Conservation (phyloP, 768 basidiomycete genomes). For the Suillus spraguei region DNA sequence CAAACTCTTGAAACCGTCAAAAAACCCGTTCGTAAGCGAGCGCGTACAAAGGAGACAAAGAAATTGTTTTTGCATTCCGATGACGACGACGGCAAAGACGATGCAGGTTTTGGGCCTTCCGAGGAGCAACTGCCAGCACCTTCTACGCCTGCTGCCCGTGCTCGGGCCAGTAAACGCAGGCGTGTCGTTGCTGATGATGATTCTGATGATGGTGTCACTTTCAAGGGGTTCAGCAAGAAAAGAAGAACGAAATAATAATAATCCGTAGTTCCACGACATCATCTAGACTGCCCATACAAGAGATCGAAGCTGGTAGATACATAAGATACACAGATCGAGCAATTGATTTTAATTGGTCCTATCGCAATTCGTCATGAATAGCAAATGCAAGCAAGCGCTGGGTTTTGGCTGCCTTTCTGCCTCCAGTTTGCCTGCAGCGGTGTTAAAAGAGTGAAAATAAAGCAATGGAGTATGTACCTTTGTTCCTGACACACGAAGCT, state of each 20-base stretch:
- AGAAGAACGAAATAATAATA: slow-evolving; percentile 19
- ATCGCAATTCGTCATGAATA: slow-evolving; percentile 67
- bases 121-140: neutral
- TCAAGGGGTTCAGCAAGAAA: slow-evolving; percentile 59
- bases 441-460: slow-evolving; percentile 6
- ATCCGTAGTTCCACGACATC: neutral
- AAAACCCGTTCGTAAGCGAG: slow-evolving; percentile 24
- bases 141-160: slow-evolving; percentile 11
- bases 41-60: slow-evolving; percentile 34
- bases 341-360: slow-evolving; percentile 8
- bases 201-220: slow-evolving; percentile 72
- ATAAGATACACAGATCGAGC: slow-evolving; percentile 13
- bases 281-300: slow-evolving; percentile 4
- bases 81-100: slow-evolving; percentile 36
- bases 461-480: slow-evolving; percentile 45
- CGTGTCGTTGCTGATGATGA: slow-evolving; percentile 60
- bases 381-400: slow-evolving; percentile 84
- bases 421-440: slow-evolving; percentile 71
- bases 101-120: neutral
- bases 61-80: slow-evolving; percentile 57
- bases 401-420: slow-evolving; percentile 87
- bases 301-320: neutral
- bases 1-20: slow-evolving; percentile 18
- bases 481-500: slow-evolving; percentile 99
- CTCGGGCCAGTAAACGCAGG: slow-evolving; percentile 25